phyloP scores from a whole-genome alignment of 257 asterid genomes.

The Petunia secreta region DNA sequence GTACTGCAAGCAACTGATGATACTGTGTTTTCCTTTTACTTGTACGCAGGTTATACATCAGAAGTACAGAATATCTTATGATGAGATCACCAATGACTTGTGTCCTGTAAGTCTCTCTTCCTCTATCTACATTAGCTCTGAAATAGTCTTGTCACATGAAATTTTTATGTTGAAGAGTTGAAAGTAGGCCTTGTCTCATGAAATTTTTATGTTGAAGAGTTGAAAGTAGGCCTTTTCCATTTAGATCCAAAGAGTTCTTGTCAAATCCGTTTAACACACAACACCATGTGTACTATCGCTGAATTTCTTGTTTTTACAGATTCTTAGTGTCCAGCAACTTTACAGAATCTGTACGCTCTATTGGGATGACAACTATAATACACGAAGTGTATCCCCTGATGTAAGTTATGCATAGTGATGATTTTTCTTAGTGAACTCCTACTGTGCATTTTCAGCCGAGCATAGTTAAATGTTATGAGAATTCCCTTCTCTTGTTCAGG shows the following conservation, averaged over 20 bases:
- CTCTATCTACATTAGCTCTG: not conserved
- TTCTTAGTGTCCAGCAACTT: conserved; percentile 95
- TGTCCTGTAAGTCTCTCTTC: conserved; percentile 84
- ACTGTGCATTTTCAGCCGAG: not conserved
- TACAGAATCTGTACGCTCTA: conserved; percentile 94
- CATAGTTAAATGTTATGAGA: not conserved
- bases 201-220: not conserved
- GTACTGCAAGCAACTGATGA: conserved; percentile 18
- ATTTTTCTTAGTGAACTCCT: conserved; percentile 4
- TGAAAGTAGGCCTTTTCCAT: not conserved
- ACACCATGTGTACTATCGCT: not conserved
- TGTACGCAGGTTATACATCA: conserved; percentile 89
- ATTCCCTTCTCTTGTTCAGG: conserved; percentile 48
- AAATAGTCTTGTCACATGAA: not conserved
- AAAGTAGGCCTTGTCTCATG: not conserved
- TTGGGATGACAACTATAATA: conserved; percentile 95
- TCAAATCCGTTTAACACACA: conserved; percentile 10
- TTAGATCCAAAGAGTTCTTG: conserved; percentile 4
- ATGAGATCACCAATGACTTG: conserved; percentile 90
- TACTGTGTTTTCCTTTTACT: conserved; percentile 25
- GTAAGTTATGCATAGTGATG: conserved; percentile 48
- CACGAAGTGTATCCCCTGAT: conserved; percentile 88
- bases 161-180: not conserved
- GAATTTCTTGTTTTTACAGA: conserved; percentile 49
- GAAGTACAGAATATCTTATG: conserved; percentile 95